Conservation (phyloP, 192 early-diverging fungal species). For the Linnemannia schmuckeri region DNA sequence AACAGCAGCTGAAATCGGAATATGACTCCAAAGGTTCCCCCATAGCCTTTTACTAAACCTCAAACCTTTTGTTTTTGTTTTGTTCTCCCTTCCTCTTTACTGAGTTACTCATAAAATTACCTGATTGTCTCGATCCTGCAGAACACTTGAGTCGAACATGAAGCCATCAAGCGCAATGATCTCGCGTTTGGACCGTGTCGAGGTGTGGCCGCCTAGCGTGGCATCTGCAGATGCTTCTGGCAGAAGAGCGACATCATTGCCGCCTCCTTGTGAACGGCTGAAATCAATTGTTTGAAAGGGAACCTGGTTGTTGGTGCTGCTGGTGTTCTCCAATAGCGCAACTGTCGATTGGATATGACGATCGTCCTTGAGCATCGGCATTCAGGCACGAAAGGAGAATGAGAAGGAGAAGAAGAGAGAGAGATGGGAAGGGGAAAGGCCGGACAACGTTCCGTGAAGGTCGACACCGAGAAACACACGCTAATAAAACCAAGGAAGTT, state of each 20-base stretch:
- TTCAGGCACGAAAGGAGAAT: slow-evolving; percentile 5
- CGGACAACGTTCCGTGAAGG: not conserved
- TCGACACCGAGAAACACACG: not conserved
- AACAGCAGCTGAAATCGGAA: slow-evolving; percentile 5
- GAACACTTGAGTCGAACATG: slow-evolving; percentile 24
- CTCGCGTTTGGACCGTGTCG: not conserved
- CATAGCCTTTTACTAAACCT: not conserved
- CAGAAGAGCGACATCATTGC: not conserved
- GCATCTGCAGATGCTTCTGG: not conserved
- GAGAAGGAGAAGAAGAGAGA: not conserved
- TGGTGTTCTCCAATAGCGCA: not conserved
- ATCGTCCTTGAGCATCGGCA: slow-evolving; percentile 3
- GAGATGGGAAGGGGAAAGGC: not conserved
- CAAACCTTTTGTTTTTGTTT: not conserved
- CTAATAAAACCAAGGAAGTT: not conserved
- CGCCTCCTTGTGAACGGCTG: not conserved
- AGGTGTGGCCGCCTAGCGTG: not conserved
- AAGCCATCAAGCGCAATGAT: slow-evolving; percentile 8
- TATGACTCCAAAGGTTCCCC: not conserved
- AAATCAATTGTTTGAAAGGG: not conserved
- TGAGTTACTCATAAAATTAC: not conserved
- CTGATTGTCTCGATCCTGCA: slow-evolving; percentile 13
- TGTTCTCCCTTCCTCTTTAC: not conserved
- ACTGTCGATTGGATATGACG: not conserved
- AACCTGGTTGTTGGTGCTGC: not conserved